Percentiles rank a stretch among this genome's conserved stretches.
These are phyloP conservation scores for Neurospora tetraspora DNA, from an alignment of 495 filamentous ascomycete species.

Conservation along the genomic window DNA sequence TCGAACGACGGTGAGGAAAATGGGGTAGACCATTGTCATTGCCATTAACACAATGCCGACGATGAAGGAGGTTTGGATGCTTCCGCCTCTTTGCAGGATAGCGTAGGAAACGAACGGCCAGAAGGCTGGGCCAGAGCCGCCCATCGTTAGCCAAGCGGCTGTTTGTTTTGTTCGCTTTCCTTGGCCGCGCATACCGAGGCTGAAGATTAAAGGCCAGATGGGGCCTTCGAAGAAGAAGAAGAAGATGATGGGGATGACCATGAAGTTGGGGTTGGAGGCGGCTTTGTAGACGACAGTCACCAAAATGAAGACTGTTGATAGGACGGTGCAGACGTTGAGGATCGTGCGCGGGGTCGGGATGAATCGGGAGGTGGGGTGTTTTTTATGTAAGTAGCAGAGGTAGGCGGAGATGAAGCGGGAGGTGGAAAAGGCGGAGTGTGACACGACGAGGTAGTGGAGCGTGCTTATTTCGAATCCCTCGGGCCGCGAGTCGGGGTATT, in stretches of 20 bases:
- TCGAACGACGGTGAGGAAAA: slow-evolving; percentile 27
- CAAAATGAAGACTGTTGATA: slow-evolving; percentile 35
- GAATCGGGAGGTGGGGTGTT: slow-evolving; percentile 23
- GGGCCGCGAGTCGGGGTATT: slow-evolving; percentile 18
- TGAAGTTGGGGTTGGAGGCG: slow-evolving; percentile 34
- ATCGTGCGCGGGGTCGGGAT: slow-evolving; percentile 44
- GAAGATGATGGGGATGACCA: slow-evolving; percentile 47
- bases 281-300: slow-evolving; percentile 39
- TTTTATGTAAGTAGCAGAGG: slow-evolving; percentile 42
- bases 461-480: slow-evolving; percentile 45
- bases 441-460: slow-evolving; percentile 39
- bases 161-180: slow-evolving; percentile 61
- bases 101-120: slow-evolving; percentile 53
- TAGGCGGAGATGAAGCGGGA: slow-evolving; percentile 37
- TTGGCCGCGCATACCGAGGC: slow-evolving; percentile 57
- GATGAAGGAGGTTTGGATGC: slow-evolving; percentile 25
- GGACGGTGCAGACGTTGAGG: slow-evolving; percentile 33
- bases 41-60: no score
- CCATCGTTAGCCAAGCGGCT: slow-evolving; percentile 56
- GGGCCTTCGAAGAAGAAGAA: slow-evolving; percentile 61
- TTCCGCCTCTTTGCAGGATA: slow-evolving; percentile 20
- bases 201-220: slow-evolving; percentile 63
- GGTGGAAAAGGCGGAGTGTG: slow-evolving; percentile 37
- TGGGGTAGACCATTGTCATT: slow-evolving; percentile 23
- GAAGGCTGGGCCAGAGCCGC: slow-evolving; percentile 53